Base-by-base conservation (phyloP, 495 filamentous ascomycete genomes). In the Penicillium bialowiezense region DNA sequence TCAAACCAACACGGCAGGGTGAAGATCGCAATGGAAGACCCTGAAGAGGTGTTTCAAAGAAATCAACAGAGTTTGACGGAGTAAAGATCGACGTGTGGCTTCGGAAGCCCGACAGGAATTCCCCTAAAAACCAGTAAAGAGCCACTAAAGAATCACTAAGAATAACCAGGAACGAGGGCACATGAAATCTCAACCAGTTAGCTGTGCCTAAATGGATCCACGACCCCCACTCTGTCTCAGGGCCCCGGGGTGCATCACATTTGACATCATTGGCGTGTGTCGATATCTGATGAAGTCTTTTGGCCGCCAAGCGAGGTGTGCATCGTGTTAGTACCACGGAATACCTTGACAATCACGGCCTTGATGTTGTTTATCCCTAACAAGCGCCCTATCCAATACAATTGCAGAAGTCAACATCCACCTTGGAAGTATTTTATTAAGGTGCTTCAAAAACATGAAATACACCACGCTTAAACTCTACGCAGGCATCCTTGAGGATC, bases 161-260 rank as follows among this genome's bases (percentile, higher is more conserved):
- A n/a, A 44, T 10, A 10, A 44, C 2, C 2, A 34, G n/a, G 29
- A 43, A 32, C 29, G 29, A 12, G 10, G 29, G 29, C 7, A 32
- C 12, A 7, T 32, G 29, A 32, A 32, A 5, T 5, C 10, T 5
- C 19, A 15, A 19, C 29, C 42, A 33, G 15, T 34, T 9, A 44
- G 42, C 29, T 33, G 31, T 18, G 28, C 17, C 29, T 19, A 15
- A 20, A 21, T 18, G 26, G 15, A 10, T 21, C 41, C 41, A 44
- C 18, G 18, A 20, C 14, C 23, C 26, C 43, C 43, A 45, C 43
- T 24, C 21, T 45, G 43, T 45, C 43, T 45, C 43, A 44, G 41
- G 41, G 43, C 35, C 43, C 35, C 43, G 33, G 41, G 41, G 15
- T n/a, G 24, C 31, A 44, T 14, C 17, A 24, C n/a, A 18, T 13